Evolutionary conservation across 345 rosid genomes (phyloP), one percentile per base, ranked within the genome.

Genomic region (Rhodamnia argentea): DNA sequence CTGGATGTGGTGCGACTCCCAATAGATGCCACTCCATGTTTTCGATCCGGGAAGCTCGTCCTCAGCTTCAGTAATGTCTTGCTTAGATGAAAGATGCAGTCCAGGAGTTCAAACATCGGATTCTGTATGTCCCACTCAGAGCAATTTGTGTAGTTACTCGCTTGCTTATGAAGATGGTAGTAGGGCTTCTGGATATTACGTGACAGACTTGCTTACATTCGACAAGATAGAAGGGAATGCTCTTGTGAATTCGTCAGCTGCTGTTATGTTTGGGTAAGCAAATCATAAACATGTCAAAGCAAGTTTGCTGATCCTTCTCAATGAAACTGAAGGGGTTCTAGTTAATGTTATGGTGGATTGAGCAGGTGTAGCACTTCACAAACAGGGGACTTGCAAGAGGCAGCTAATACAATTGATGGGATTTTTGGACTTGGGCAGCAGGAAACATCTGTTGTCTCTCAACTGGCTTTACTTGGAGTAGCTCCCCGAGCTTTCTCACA

Each of bases 111-210:
- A 91, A 37, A 92, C 99, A 5, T 90, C 95, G 20, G 99, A 96
- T 91, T 94, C 99, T 62, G 88, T 90, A 22, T 97, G 99, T 91
- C 89, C 94, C 60, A 84, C 92, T 82, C 92, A 91, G 91, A 91
- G 59, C 86, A 93, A 95, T 56, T 94, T 88, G 58, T 97, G 99
- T 64, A 89, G 94, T 91, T 97, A 97, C 86, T 88, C 94, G 5
- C 96, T 96, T 87, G 99, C 95, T 75, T 97, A 97, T 58, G 99
- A 97, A n/a, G 99, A 97, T 91, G 99, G 99, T 51, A 96, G 99
- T 88, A 98, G 98, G 23, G 95, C 98, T 20, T 92, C 98, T 2
- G 99, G 99, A 81, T 94, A 94, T 86, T 97, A 96, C 84, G 96
- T 96, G 54, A 85, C 93, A 7, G 99, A 97, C 90, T 64, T 92